These are phyloP conservation scores for Corymbia citriodora DNA, from an alignment of 441 rosid genomes.

Conservation along the genomic window DNA sequence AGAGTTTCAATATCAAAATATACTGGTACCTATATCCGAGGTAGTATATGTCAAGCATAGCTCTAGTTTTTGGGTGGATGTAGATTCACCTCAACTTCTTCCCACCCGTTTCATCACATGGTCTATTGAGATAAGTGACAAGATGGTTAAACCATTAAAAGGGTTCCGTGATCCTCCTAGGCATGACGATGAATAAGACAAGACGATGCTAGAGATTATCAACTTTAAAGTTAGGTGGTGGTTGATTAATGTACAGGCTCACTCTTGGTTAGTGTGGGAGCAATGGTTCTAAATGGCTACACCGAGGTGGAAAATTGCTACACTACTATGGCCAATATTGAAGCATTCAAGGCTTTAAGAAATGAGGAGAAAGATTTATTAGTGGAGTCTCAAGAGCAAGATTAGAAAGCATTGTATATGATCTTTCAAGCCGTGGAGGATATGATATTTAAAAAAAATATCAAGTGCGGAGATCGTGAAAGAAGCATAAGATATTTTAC, in stretches of 20 bases:
- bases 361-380: too few species aligned
- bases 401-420: too few species aligned
- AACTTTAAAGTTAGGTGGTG: background rate
- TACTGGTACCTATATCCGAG: fast-evolving
- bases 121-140: background rate
- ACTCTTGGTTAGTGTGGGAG: background rate
- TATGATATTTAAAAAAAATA: too few species aligned
- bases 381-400: too few species aligned
- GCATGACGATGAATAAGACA: too few species aligned
- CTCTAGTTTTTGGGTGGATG: background rate
- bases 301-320: too few species aligned
- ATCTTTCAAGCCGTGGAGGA: too few species aligned
- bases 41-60: background rate
- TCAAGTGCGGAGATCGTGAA: too few species aligned
- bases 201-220: background rate
- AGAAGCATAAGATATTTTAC: too few species aligned
- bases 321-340: too few species aligned
- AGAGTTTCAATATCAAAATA: background rate
- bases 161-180: background rate
- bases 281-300: background rate
- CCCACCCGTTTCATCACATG: background rate
- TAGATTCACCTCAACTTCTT: background rate
- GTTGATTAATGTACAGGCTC: background rate
- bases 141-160: background rate
- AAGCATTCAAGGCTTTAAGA: too few species aligned